Evolutionary conservation across 768 basidiomycete genomes (phyloP).

Genomic region (Phylloporus sp.): DNA sequence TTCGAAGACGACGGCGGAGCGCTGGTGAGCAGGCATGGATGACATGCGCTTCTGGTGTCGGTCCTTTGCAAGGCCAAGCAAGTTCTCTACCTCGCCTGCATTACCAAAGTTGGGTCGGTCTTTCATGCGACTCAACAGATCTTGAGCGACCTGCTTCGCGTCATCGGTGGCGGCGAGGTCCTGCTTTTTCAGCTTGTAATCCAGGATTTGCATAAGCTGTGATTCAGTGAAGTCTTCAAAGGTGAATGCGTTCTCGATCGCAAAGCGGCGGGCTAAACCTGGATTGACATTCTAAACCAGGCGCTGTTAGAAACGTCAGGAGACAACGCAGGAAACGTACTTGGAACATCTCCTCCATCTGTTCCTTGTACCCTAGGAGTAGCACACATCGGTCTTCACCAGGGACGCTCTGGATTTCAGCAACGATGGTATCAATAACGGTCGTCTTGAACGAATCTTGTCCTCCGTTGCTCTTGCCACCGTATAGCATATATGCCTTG

Average conservation of each 20-base stretch:
- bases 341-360: constrained; percentile 75
- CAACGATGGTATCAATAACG: constrained; percentile 71
- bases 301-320: neutral
- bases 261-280: constrained; percentile 60
- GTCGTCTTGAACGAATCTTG: constrained; percentile 55
- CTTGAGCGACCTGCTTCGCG: constrained; percentile 55
- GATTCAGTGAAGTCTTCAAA: constrained; percentile 59
- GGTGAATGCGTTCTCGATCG: constrained; percentile 63
- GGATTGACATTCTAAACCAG: constrained; percentile 59
- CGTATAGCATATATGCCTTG: constrained; percentile 46
- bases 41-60: constrained; percentile 40
- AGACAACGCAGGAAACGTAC: constrained; percentile 28
- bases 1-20: constrained; percentile 31
- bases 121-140: constrained; percentile 34
- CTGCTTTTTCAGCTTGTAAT: constrained; percentile 53
- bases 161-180: constrained; percentile 51
- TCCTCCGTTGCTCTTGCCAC: constrained; percentile 30
- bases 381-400: constrained; percentile 69
- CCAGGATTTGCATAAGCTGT: constrained; percentile 48
- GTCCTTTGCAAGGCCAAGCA: constrained; percentile 47
- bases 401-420: constrained; percentile 63
- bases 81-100: constrained; percentile 59
- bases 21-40: constrained; percentile 15
- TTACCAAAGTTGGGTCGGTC: constrained; percentile 61
- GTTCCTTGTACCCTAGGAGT: constrained; percentile 57